phyloP scores from a whole-genome alignment of 768 basidiomycete species.

The Leucosporidium scottii region DNA sequence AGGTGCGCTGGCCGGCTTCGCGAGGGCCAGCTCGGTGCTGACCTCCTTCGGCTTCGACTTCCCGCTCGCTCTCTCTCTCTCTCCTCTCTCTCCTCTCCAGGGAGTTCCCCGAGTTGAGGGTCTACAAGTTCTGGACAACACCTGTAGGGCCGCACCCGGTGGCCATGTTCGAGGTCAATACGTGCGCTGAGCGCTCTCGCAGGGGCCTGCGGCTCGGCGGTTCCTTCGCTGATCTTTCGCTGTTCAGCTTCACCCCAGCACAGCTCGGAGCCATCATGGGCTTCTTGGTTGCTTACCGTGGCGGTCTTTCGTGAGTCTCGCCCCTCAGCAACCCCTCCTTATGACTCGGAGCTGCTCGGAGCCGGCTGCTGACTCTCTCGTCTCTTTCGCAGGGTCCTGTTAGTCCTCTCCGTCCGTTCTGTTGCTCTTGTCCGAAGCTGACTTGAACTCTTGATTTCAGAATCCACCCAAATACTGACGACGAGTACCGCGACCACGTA shows the following conservation, averaged over 20 bases:
- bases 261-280: conserved; percentile 29
- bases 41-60: too few relatives aligned
- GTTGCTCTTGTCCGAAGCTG: too few relatives aligned
- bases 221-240: not conserved
- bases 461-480: conserved; percentile 23
- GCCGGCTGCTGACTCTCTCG: not conserved
- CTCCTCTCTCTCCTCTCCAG: not conserved
- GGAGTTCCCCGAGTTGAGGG: conserved; percentile 33
- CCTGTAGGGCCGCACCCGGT: conserved; percentile 28
- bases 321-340: not conserved
- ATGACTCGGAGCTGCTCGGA: too few relatives aligned
- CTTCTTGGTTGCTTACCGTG: conserved; percentile 30
- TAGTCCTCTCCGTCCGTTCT: too few relatives aligned
- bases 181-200: not conserved
- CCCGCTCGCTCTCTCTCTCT: too few relatives aligned
- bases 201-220: not conserved
- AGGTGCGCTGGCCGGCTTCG: not conserved
- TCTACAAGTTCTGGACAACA: conserved; percentile 29
- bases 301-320: conserved; percentile 12
- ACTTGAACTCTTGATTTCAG: not conserved
- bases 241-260: conserved; percentile 25
- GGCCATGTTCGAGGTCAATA: conserved; percentile 24
- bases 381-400: not conserved
- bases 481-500: conserved; percentile 16
- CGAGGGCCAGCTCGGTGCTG: too few relatives aligned